phyloP scores from a whole-genome alignment of 2,329 filamentous ascomycete species.

The Trichophyton schoenleinii region DNA sequence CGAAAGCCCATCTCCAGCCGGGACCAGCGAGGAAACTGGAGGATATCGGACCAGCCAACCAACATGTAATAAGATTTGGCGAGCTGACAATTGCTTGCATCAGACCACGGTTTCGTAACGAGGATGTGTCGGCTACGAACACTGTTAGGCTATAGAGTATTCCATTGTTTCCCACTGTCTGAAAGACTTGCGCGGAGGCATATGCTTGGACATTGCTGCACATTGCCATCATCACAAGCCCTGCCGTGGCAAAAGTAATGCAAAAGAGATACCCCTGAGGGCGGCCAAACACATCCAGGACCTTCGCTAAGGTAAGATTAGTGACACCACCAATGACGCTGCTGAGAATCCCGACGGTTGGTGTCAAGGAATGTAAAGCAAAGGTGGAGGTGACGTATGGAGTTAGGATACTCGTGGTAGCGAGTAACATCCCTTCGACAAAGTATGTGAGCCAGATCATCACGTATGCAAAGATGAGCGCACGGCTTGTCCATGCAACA shows the following conservation, averaged over 20 bases:
- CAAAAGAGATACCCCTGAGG: conserved; percentile 41
- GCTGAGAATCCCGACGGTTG: conserved; percentile 41
- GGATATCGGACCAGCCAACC: conserved; percentile 38
- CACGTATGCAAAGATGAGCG: conserved; percentile 26
- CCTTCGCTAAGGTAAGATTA: conserved; percentile 48
- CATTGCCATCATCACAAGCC: conserved; percentile 49
- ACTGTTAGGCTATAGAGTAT: conserved; percentile 44
- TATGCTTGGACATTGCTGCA: conserved; percentile 50
- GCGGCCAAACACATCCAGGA: conserved; percentile 51
- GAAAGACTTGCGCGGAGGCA: conserved; percentile 35
- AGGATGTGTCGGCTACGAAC: conserved; percentile 50
- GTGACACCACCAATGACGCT: conserved; percentile 43
- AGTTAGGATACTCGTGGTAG: conserved; percentile 26
- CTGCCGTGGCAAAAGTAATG: conserved; percentile 31
- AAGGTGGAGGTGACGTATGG: conserved; percentile 42
- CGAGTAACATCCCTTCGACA: conserved; percentile 23
- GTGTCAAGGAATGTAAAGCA: conserved; percentile 39
- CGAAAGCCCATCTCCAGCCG: conserved; percentile 53
- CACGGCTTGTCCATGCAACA: conserved; percentile 27
- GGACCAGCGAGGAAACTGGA: conserved; percentile 38
- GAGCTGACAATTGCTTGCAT: conserved; percentile 45
- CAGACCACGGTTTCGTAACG: conserved; percentile 45
- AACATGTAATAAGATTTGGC: conserved; percentile 32
- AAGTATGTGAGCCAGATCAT: conserved; percentile 29
- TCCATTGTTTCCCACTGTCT: conserved; percentile 43